phyloP scores from a whole-genome alignment of 2,329 filamentous ascomycete genomes.

The Aspergillus caelatus region DNA sequence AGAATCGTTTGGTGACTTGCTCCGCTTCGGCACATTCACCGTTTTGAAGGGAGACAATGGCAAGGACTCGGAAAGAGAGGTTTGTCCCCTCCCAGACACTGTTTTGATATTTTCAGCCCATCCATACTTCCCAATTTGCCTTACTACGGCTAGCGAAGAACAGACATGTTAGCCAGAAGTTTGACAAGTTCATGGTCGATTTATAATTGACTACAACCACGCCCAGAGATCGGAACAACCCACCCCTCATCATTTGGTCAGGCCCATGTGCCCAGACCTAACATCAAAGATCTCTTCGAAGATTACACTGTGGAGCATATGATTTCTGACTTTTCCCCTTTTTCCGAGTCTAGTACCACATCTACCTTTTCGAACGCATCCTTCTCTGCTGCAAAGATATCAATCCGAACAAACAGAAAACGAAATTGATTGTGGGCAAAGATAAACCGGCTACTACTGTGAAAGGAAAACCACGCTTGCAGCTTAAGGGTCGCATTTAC shows the following conservation, averaged over 20 bases:
- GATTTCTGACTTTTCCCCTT: conserved; percentile 20
- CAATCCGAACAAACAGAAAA: conserved; percentile 77
- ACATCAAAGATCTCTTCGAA: too few relatives aligned
- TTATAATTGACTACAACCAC: not conserved
- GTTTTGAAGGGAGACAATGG: conserved; percentile 77
- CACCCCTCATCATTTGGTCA: too few relatives aligned
- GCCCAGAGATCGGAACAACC: not conserved
- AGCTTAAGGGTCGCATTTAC: conserved; percentile 95
- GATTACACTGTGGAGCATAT: not conserved
- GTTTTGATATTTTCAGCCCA: conserved; percentile 11
- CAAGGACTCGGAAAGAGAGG: conserved; percentile 89
- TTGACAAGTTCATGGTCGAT: too few relatives aligned
- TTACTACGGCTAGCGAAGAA: too few relatives aligned
- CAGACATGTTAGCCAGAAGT: too few relatives aligned
- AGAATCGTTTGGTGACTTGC: conserved; percentile 84
- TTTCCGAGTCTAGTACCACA: conserved; percentile 73
- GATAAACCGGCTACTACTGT: conserved; percentile 72
- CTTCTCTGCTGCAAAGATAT: conserved; percentile 96
- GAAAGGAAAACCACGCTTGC: conserved; percentile 74
- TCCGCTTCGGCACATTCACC: conserved; percentile 87
- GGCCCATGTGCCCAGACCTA: too few relatives aligned
- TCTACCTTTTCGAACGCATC: conserved; percentile 95
- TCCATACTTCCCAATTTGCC: not conserved
- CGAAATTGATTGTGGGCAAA: conserved; percentile 63
- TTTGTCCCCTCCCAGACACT: conserved; percentile 47